phyloP scores from a whole-genome alignment of 2,329 filamentous ascomycete genomes.

The Sporothrix globosa region DNA sequence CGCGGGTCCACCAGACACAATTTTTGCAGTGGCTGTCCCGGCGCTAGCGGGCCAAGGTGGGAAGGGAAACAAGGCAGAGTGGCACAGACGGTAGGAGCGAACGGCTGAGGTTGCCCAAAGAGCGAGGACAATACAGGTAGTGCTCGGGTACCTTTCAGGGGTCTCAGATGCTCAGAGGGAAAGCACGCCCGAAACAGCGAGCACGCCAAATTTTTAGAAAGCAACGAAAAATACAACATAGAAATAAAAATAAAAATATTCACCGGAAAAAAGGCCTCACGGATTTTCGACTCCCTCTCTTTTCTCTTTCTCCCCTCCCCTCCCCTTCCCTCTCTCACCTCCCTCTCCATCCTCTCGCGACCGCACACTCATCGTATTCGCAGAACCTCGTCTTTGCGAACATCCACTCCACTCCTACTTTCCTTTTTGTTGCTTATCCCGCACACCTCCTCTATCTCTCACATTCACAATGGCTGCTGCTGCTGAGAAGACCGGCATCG shows the following conservation, averaged over 20 bases:
- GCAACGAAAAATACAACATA: not conserved
- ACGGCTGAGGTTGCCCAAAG: not conserved
- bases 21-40: conserved; percentile 25
- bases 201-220: conserved; percentile 2
- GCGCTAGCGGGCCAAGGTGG: conserved; percentile 24
- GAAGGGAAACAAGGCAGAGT: conserved; percentile 15
- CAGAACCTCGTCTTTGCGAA: conserved; percentile 15
- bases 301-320: conserved; percentile 8
- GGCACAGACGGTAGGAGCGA: not conserved
- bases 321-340: conserved; percentile 32
- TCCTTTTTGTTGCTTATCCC: conserved; percentile 38
- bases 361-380: conserved; percentile 17
- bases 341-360: conserved; percentile 27
- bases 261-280: conserved; percentile 33
- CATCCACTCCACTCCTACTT: conserved; percentile 41
- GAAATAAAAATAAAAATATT: conserved; percentile 26
- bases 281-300: conserved; percentile 23
- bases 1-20: conserved; percentile 14
- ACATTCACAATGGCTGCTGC: conserved; percentile 51
- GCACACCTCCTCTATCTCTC: conserved; percentile 34
- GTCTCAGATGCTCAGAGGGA: not conserved
- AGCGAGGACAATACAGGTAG: not conserved
- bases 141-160: conserved; percentile 19
- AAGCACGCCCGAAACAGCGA: conserved; percentile 4
- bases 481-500: conserved; percentile 51